Conservation (phyloP, 2,329 filamentous ascomycete genomes). For the Aspergillus sp. region DNA sequence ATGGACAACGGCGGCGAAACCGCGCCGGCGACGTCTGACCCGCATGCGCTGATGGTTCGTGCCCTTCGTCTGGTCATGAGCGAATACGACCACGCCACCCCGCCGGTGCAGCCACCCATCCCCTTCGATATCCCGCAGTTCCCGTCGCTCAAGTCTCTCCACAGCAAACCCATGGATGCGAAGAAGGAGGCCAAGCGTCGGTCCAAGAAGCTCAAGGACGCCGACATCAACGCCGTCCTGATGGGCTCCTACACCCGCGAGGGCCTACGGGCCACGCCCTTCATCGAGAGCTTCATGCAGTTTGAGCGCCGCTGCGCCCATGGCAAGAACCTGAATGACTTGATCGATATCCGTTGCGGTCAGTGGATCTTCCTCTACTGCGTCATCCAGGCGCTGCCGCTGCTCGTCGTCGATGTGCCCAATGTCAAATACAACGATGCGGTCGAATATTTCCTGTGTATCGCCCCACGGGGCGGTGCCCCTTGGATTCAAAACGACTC, state of each 20-base stretch:
- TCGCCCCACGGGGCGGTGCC: conserved; percentile 40
- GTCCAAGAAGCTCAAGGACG: conserved; percentile 63
- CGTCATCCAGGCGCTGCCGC: conserved; percentile 42
- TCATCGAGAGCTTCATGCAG: conserved; percentile 42
- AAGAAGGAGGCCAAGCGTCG: conserved; percentile 70
- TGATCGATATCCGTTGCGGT: conserved; percentile 41
- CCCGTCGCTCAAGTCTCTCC: conserved; percentile 59
- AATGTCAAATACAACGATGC: conserved; percentile 37
- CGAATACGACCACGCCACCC: conserved; percentile 82
- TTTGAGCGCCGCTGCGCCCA: conserved; percentile 39
- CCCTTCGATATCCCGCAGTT: conserved; percentile 80
- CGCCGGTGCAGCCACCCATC: conserved; percentile 82
- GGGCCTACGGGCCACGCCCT: conserved; percentile 45
- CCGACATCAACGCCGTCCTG: conserved; percentile 70
- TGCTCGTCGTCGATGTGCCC: conserved; percentile 43
- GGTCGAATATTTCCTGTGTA: conserved; percentile 45
- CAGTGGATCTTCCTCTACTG: conserved; percentile 47
- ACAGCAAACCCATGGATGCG: conserved; percentile 55
- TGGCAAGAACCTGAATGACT: conserved; percentile 38
- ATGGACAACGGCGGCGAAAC: conserved; percentile 58
- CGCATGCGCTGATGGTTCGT: conserved; percentile 53
- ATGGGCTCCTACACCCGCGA: conserved; percentile 75
- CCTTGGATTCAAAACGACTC: conserved; percentile 43
- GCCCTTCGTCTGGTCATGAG: conserved; percentile 71
- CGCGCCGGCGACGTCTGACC: conserved; percentile 35